Evolutionary conservation across 331 rosid genomes (phyloP), one percentile per base, ranked within the genome.

Genomic region (Malus hybrid): DNA sequence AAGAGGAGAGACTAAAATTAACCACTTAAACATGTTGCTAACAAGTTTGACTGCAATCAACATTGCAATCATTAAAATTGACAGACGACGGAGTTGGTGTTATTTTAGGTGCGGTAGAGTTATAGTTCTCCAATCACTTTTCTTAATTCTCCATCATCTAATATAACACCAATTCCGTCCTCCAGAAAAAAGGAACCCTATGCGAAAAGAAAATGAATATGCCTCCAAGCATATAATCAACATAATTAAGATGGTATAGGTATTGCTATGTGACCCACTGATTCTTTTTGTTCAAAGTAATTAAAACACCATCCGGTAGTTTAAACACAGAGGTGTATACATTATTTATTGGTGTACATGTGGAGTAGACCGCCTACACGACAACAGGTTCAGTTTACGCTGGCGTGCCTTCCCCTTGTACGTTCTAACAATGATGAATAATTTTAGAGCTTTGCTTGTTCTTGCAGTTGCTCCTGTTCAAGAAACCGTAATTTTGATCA

Each of bases 381-480:
- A 9, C 46, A 39, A 39, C 46, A 39, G 12, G 46, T 39, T 39
- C 46, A 39, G 12, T 10, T 39, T n/a, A 71, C 34, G 57, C 55
- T 12, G 75, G 9, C 20, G 16, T 60, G 44, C 39, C 48, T 59
- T 76, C 20, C 50, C 46, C 46, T 5, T 48, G 62, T n/a, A 28
- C 8, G 10, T 56, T 57, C n/a, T 20, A 10, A 2, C 33, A 44
- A 56, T 39, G 22, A 50, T 70, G 56, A 63, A 52, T 42, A 22
- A 56, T 87, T 66, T 87, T 66, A 93, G n/a, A 83, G 80, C 65
- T 81, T 83, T 12, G 76, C 86, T 76, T 93, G 96, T 68, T 86
- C 94, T 88, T 85, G 88, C 86, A 92, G 83, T 90, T 92, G 96
- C 59, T 88, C 93, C 97, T 92, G 87, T 65, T 39, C 62, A 79